Percentiles rank a stretch among this genome's conserved stretches.
Conservation (phyloP, 306 rosid genomes). For the Arachis stenosperma region DNA sequence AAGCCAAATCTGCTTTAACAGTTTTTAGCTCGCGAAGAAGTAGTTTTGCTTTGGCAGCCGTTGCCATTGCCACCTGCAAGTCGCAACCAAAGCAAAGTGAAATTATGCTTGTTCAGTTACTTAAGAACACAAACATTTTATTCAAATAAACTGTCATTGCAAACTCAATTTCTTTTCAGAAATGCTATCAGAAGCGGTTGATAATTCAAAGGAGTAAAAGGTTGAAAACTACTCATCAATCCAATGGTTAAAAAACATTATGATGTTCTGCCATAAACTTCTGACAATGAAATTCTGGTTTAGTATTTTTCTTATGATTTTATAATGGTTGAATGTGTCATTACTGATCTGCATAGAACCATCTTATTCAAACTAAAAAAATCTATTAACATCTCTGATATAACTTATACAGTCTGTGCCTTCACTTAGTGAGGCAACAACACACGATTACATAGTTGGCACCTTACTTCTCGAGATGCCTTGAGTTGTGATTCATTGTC, state of each 20-base stretch:
- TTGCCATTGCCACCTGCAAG: slow-evolving; percentile 94
- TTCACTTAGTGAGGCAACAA: slow-evolving; percentile 36
- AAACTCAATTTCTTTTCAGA: slow-evolving; percentile 1
- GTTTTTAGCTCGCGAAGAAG: slow-evolving; percentile 96
- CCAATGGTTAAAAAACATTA: neutral
- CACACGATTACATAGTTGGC: slow-evolving; percentile 74
- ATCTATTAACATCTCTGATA: slow-evolving; percentile 25
- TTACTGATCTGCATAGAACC: slow-evolving; percentile 18
- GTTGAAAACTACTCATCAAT: too few species aligned
- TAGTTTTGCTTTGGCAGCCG: slow-evolving; percentile 96
- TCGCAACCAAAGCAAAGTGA: slow-evolving; percentile 22
- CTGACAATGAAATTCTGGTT: neutral
- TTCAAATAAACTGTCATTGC: slow-evolving; percentile 7
- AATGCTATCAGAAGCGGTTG: neutral
- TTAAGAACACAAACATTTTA: neutral
- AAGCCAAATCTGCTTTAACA: slow-evolving; percentile 84
- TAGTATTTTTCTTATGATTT: neutral
- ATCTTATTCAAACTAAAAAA: slow-evolving; percentile 17
- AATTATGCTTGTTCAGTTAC: slow-evolving; percentile 36
- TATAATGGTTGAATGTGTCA: slow-evolving; percentile 1
- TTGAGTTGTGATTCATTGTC: slow-evolving; percentile 83
- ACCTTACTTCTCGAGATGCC: slow-evolving; percentile 99
- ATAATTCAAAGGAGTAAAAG: too few species aligned
- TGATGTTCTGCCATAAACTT: neutral
- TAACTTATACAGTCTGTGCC: slow-evolving; percentile 16